These are phyloP conservation scores for Haplographium delicatum DNA, from an alignment of 495 filamentous ascomycete genomes.

Conservation along the genomic window DNA sequence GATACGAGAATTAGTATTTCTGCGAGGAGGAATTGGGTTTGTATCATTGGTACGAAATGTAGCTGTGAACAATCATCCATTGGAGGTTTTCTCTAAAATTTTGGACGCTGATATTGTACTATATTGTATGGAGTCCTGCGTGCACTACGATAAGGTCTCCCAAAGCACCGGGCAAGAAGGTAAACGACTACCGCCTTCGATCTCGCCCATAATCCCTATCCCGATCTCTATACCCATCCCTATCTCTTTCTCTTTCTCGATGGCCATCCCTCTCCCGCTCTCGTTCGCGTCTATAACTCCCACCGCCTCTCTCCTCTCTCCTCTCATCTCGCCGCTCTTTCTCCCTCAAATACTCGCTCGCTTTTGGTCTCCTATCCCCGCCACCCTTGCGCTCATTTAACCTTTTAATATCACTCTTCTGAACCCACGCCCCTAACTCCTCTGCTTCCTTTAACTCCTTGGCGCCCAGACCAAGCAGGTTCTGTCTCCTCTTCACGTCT, in stretches of 20 bases:
- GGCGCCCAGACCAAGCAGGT: slow-evolving; percentile 80
- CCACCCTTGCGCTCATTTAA: slow-evolving; percentile 30
- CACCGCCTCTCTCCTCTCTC: slow-evolving; percentile 32
- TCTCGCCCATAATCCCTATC: slow-evolving; percentile 13
- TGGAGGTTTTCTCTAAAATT: no score
- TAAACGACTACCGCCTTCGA: slow-evolving; percentile 4
- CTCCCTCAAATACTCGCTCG: slow-evolving; percentile 37
- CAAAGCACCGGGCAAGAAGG: not conserved
- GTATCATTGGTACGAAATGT: no score
- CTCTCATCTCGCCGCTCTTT: slow-evolving; percentile 27
- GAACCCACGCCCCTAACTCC: slow-evolving; percentile 66
- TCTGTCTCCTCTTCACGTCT: slow-evolving; percentile 60
- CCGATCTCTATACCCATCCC: not conserved
- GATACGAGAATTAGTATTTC: no score
- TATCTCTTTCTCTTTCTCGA: slow-evolving; percentile 14
- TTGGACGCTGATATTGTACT: no score
- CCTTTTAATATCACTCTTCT: slow-evolving; percentile 45
- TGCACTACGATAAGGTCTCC: slow-evolving; percentile 12
- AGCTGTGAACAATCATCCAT: no score
- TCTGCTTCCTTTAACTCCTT: slow-evolving; percentile 66
- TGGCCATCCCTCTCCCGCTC: slow-evolving; percentile 22
- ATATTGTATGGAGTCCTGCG: slow-evolving; percentile 7
- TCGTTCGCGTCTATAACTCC: slow-evolving; percentile 20
- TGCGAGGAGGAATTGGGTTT: no score
- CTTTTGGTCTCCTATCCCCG: slow-evolving; percentile 38